Base-by-base conservation (phyloP, 331 rosid genomes). In the Malus hybrid region DNA sequence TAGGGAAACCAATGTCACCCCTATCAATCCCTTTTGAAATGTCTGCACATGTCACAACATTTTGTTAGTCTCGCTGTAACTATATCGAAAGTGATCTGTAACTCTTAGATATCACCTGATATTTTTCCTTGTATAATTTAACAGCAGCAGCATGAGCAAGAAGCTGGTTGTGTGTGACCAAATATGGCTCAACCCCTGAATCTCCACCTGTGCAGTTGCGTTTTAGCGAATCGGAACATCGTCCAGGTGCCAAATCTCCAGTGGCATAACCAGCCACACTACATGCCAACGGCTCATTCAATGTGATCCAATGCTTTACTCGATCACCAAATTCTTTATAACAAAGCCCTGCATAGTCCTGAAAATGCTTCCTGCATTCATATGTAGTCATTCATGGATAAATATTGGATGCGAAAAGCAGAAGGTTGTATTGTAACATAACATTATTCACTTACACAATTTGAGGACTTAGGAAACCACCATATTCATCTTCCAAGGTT, bases 401-500 rank as follows among this genome's bases (percentile, higher is more conserved):
- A 15, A 50, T 13, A 15, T 50, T 50, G n/a, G 56, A 50, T 50
- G n/a, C n/a, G 3, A 50, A 50, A 50, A 50, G 56, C 56, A 50
- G 56, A 50, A 50, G n/a, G 19, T 1, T 12, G 8, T 6, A 65
- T 9, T 7, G 44, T 8, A 32, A 31, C 34, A 16, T 31, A 32
- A 64, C n/a, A 15, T 15, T 16, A 31, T 18, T 32, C 19, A 71
- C 71, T 72, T 71, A 76, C 77, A 81, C 83, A 46, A 88, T 69
- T 6, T 18, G 69, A 39, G 82, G 71, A 14, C 86, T 85, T 42
- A 83, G 7, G 79, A 91, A 91, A 3, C 97, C 91, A 14, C 83
- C 76, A 52, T 83, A 88, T 6, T 80, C 87, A 5, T 87, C 89
- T 73, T 91, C 85, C 31, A 91, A 79, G 44, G 86, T 10, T 73